Evolutionary conservation across 345 rosid genomes (phyloP).

Genomic region (Dipteronia dyeriana): DNA sequence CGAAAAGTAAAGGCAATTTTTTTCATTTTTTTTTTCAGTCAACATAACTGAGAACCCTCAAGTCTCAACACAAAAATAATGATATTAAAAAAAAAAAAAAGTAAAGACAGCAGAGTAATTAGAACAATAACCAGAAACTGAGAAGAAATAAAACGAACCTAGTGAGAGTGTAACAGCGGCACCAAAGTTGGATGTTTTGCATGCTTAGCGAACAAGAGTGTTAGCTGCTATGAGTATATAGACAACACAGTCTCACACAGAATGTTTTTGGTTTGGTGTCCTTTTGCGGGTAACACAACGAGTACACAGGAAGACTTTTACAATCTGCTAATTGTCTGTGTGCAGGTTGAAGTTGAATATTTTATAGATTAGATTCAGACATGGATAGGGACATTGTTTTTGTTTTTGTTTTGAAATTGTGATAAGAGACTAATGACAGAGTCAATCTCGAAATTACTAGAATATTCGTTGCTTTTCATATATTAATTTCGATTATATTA

Average conservation of each 20-base stretch:
- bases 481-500: no score
- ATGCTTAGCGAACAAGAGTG: conserved; percentile 11
- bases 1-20: neutral
- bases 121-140: neutral
- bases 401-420: neutral
- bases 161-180: conserved; percentile 1
- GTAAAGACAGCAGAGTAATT: no score
- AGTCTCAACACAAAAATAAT: neutral
- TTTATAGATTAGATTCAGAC: conserved; percentile 6
- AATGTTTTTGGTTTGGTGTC: neutral
- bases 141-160: conserved; percentile 26
- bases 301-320: neutral
- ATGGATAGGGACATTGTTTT: conserved; percentile 5
- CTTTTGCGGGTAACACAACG: neutral
- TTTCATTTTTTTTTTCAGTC: neutral
- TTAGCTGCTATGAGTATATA: neutral
- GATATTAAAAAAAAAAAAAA: no score
- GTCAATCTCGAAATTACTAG: conserved; percentile 6
- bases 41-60: neutral
- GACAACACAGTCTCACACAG: neutral
- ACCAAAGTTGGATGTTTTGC: conserved; percentile 23
- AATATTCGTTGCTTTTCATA: no score
- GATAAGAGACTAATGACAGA: neutral
- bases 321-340: neutral
- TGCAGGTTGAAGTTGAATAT: neutral